Evolutionary conservation across 2,329 filamentous ascomycete species (phyloP), one percentile per base, ranked within the genome.

Genomic region (Podosphaera xanthii): DNA sequence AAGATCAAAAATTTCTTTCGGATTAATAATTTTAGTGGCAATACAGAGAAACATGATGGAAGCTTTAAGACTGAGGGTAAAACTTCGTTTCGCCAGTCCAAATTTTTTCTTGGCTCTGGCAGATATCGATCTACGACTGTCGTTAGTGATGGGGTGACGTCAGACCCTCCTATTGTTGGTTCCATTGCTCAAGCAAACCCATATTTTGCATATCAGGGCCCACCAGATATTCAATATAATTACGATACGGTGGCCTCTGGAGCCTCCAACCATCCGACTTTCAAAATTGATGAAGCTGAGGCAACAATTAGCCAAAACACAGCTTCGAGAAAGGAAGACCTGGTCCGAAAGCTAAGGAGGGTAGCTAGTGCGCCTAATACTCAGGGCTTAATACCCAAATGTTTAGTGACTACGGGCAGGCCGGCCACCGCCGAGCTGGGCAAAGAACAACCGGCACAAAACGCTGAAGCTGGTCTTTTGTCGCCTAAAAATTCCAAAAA

Each of bases 301-400:
- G 82, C 81, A 59, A 73, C 74, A 57, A 77, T 82, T 64, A 78
- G 79, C 65, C 76, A 83, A 63, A 81, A 86, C 65, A 80, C 84
- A 42, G 85, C 84, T 36, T 82, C 81, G 58, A 84, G 84, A 59
- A 97, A 95, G 71, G 91, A 97, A 72, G 92, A 97, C 72, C 72
- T 97, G 67, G 92, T 92, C 34, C 78, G 92, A 69, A 95, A 96
- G 71, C 74, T 98, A 69, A 82, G 92, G 69, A 83, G 91, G 69
- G 92, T 98, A 59, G 92, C 92, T 59, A 97, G 91, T 69, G 92
- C 92, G 57, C 92, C 92, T 44, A 98, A 98, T 75, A 88, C 91
- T 31, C 92, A 98, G 71, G 92, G 91, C 31, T 75, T 97, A 40
- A 97, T 98, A 67, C 73, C 74, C 66, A 79, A 78, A 63, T 73